Evolutionary conservation across 257 asterid species (phyloP).

Genomic region (Vinca minor): DNA sequence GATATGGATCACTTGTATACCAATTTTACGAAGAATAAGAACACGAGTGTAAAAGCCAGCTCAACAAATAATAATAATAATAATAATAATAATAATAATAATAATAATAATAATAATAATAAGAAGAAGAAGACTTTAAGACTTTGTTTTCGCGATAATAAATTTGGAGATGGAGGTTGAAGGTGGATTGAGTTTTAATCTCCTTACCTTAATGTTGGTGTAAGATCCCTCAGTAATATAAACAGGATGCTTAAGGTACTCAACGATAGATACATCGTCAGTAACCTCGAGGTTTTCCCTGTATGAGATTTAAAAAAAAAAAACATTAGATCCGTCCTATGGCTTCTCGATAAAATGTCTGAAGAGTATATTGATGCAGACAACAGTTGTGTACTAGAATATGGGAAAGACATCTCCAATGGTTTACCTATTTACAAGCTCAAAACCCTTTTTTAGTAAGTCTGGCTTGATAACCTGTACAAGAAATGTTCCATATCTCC

Average conservation of each 20-base stretch:
- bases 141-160: too few relatives aligned
- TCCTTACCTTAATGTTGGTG: slow-evolving; percentile 88
- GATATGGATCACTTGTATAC: slow-evolving; percentile 4
- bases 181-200: too few relatives aligned
- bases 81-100: too few relatives aligned
- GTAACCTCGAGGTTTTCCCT: slow-evolving; percentile 98
- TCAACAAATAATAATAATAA: too few relatives aligned
- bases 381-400: background rate
- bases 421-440: slow-evolving; percentile 67
- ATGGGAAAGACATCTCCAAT: background rate
- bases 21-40: background rate
- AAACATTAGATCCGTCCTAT: background rate
- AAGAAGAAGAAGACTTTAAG: too few relatives aligned
- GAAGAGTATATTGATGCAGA: too few relatives aligned
- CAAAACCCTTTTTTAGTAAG: slow-evolving; percentile 86
- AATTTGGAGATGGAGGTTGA: too few relatives aligned
- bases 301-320: slow-evolving; percentile 15
- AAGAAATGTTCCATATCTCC: slow-evolving; percentile 5
- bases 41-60: background rate
- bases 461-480: slow-evolving; percentile 77
- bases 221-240: slow-evolving; percentile 92
- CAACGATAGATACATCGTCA: slow-evolving; percentile 94
- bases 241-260: slow-evolving; percentile 89
- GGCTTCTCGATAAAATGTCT: too few relatives aligned
- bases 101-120: too few relatives aligned